Evolutionary conservation across 2,329 filamentous ascomycete species (phyloP).

Genomic region (Aspergillus spinulosporus): DNA sequence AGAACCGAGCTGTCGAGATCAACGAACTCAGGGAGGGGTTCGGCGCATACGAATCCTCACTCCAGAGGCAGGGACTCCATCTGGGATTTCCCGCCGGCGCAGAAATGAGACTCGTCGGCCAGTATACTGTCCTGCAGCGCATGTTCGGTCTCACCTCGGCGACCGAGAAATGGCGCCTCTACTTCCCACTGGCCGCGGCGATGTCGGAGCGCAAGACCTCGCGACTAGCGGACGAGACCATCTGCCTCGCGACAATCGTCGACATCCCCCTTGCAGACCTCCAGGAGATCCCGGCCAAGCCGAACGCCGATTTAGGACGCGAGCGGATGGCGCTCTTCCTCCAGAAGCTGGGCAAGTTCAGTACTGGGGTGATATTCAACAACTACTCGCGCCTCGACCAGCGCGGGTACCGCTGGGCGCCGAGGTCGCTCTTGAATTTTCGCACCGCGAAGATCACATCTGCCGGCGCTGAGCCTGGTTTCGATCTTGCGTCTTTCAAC

Average conservation of each 20-base stretch:
- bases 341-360: slow-evolving; percentile 4
- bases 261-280: not conserved
- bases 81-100: not conserved
- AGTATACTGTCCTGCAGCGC: not conserved
- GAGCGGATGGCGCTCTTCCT: slow-evolving; percentile 15
- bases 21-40: not conserved
- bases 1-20: slow-evolving; percentile 7
- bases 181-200: slow-evolving; percentile 7
- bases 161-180: slow-evolving; percentile 11
- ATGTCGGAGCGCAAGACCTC: slow-evolving; percentile 18
- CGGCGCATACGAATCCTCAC: not conserved
- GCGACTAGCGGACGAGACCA: slow-evolving; percentile 15
- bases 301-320: not conserved
- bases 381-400: slow-evolving; percentile 16
- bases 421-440: slow-evolving; percentile 18
- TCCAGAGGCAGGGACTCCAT: not conserved
- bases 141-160: not conserved
- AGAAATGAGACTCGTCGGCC: not conserved
- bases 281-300: not conserved
- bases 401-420: slow-evolving; percentile 17
- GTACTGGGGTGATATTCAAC: slow-evolving; percentile 16
- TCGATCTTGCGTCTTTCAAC: not conserved
- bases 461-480: not conserved
- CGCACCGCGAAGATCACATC: slow-evolving; percentile 1
- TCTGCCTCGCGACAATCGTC: slow-evolving; percentile 18